These are phyloP conservation scores for Cutaneotrichosporon cutaneum DNA, from an alignment of 1,284 basidiomycete genomes.

Conservation along the genomic window DNA sequence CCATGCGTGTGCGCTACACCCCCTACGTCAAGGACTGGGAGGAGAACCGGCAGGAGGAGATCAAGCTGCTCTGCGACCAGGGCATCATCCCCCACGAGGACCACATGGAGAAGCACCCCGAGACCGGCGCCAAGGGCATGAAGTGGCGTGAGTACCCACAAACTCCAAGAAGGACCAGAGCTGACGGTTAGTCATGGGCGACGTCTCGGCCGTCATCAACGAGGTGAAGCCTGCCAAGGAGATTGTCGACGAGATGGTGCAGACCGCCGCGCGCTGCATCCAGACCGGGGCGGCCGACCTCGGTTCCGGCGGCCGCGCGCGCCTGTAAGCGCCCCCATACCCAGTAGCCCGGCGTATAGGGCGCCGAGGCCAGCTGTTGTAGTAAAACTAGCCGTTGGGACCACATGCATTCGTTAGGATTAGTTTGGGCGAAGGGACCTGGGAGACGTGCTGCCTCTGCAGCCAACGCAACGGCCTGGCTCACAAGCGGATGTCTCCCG, in stretches of 20 bases:
- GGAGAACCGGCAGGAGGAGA: constrained; percentile 39
- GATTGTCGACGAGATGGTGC: constrained; percentile 73
- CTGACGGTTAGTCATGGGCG: too few species aligned
- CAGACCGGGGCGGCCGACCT: constrained; percentile 25
- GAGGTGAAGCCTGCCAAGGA: constrained; percentile 73
- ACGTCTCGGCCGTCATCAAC: constrained; percentile 71
- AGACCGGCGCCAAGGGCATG: constrained; percentile 65
- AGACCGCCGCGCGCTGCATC: constrained; percentile 37
- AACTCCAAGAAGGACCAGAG: too few species aligned
- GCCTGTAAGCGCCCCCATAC: not conserved
- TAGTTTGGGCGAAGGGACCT: too few species aligned
- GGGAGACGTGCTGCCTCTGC: too few species aligned
- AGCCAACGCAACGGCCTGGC: too few species aligned
- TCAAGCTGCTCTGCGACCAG: constrained; percentile 66
- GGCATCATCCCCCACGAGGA: constrained; percentile 71
- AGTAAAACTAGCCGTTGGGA: not conserved
- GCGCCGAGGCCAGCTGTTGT: not conserved
- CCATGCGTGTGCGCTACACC: constrained; percentile 75
- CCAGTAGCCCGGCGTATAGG: not conserved
- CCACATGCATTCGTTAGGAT: not conserved
- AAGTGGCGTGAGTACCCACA: too few species aligned
- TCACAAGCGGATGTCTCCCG: too few species aligned
- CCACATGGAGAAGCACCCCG: constrained; percentile 74
- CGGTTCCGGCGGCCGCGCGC: not conserved
- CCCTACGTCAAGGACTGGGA: constrained; percentile 75